Conservation (phyloP, 1,139 yeast species). For the Protomyces pachydermus region DNA sequence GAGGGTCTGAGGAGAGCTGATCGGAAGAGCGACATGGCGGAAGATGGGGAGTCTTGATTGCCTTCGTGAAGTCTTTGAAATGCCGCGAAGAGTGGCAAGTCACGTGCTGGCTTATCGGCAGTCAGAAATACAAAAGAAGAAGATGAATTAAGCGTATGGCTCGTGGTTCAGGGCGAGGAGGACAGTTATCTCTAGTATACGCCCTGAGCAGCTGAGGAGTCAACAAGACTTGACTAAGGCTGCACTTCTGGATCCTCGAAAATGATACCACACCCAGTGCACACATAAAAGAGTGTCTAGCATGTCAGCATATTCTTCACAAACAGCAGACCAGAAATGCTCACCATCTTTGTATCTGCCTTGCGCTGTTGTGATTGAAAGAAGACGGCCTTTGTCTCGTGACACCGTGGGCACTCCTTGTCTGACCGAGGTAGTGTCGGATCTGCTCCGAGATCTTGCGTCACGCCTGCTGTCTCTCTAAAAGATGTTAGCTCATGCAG, state of each 20-base stretch:
- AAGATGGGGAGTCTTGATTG: background rate
- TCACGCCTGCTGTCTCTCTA: slow-evolving; percentile 90
- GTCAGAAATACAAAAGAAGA: too few species aligned
- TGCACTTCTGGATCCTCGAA: slow-evolving; percentile 40
- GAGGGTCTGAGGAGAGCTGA: background rate
- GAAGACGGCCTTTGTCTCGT: slow-evolving; percentile 83
- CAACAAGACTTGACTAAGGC: background rate
- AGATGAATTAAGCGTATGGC: too few species aligned
- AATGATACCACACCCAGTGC: slow-evolving; percentile 77
- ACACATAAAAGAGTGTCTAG: slow-evolving; percentile 69
- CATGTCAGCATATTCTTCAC: background rate
- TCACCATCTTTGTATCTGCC: slow-evolving; percentile 82
- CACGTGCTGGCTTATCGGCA: background rate
- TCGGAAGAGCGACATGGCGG: slow-evolving; percentile 1
- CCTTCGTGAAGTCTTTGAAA: too few species aligned
- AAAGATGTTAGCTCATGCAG: too few species aligned
- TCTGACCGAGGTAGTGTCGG: slow-evolving; percentile 64
- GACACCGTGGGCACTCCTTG: slow-evolving; percentile 87
- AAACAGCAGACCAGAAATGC: background rate
- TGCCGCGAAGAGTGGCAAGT: background rate
- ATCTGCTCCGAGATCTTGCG: slow-evolving; percentile 90
- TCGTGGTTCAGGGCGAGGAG: too few species aligned
- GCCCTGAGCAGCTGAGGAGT: background rate
- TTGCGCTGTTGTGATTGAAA: slow-evolving; percentile 94
- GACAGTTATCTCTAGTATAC: background rate